Evolutionary conservation across 148 eudicot species (phyloP), one percentile per base, ranked within the genome.

Genomic region (Vaccinium vitisidaea): DNA sequence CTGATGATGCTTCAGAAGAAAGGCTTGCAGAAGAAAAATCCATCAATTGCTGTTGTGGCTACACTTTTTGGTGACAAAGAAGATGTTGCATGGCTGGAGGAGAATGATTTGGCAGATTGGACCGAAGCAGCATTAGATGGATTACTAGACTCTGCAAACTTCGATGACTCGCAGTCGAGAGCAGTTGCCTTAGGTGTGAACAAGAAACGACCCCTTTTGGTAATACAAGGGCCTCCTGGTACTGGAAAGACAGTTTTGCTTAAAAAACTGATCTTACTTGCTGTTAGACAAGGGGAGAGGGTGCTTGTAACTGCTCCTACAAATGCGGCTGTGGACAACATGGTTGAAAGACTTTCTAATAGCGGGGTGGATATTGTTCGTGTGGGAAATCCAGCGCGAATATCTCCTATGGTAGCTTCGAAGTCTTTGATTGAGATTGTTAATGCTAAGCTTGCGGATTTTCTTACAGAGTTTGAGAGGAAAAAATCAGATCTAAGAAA

Each of bases 221-320:
- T 92, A 83, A 84, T 95, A 49, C 92, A 93, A 85, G 98, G 98
- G 55, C 98, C 98, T 79, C 96, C 98, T 85, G 98, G 98, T 61
- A 92, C 96, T 58, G 98, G 98, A 84, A 93, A 95, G 85, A 88
- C 96, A 65, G 91, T 95, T 79, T 84, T 95, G 88, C 89, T 95
- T n/a, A 91, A 90, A 80, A 87, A 92, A 77, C 54, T 95, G 73
- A 92, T 93, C 82, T 81, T 75, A 43, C 89, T 88, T 79, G 92
- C 93, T 69, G 94, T 93, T 83, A 75, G 84, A 83, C 92, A 89
- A 53, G 98, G 98, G 75, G 96, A 95, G 85, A 92, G 93, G 84
- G 98, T 95, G 73, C 95, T 95, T 70, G 94, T 93, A 21, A 91
- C 96, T 77, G 98, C 98, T 70, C 96, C 98, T 58, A 95, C 98